Base-by-base conservation (phyloP, 441 rosid species). In the Syzygium syzygioides region DNA sequence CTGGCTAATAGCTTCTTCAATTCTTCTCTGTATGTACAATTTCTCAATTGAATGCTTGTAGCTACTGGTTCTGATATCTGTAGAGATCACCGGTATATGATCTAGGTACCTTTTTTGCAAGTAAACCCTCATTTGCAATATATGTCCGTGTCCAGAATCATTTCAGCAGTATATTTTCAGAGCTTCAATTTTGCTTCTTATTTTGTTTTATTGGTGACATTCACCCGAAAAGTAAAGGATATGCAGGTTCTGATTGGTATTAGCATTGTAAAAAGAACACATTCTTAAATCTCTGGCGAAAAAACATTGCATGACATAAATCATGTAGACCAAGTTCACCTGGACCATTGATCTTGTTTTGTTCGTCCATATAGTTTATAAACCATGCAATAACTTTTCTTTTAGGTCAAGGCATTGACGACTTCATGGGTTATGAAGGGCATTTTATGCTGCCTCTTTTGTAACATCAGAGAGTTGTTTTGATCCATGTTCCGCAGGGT, bases 1-100 rank as follows among this genome's bases (percentile, higher is more conserved):
- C 57, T 87, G 62, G 4, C 71, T 76, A 86, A 52, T 85, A 71
- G 48, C 86, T 92, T 88, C 87, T 89, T 79, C 71, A 91, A 93
- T 92, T 90, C 90, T 93, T 87, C 48, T 88, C 88, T 94, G 96
- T 94, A 94, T 88, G 92, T 94, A 96, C 94, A 89, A 28, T 79
- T 25, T 83, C 54, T 90, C 87, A 90, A 87, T 84, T 85, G 50
- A 83, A 91, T 89, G 85, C 86, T 83, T 92, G 93, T 88, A 92
- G 89, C 90, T 90, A 90, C 48, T 68, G 84, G 55, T 88, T 87
- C 88, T 87, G 83, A 50, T 62, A 86, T 89, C 90, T 62, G 89
- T 88, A 86, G 90, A 64, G 86, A 89, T 79, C 87, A 55, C 6
- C 57, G 85, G 87, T 59, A 88, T 60, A 90, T 90, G 88, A 89